Evolutionary conservation across 441 rosid species (phyloP).

Genomic region (Gossypium lobatum): DNA sequence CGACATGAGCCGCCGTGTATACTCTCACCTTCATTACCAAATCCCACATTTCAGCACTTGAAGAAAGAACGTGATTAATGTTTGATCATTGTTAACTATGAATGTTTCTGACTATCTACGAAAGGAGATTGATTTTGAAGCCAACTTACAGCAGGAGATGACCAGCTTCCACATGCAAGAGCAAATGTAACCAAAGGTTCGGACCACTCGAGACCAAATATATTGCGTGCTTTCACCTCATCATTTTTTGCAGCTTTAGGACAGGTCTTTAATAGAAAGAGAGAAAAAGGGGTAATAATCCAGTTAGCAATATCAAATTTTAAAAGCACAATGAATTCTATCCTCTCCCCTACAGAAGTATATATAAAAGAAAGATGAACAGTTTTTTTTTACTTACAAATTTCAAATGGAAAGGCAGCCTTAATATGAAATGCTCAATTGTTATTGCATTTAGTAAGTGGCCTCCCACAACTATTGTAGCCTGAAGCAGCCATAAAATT

Average conservation of each 20-base stretch:
- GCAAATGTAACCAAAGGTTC: slow-evolving; percentile 78
- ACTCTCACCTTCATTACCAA: slow-evolving; percentile 50
- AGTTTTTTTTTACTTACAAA: slow-evolving; percentile 51
- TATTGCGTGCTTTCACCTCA: slow-evolving; percentile 50
- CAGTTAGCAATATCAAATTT: neutral
- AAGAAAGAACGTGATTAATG: neutral
- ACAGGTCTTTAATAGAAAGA: slow-evolving; percentile 39
- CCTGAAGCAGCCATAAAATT: slow-evolving; percentile 43
- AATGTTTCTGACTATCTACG: too few relatives aligned
- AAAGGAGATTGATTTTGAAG: neutral
- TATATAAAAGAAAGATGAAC: slow-evolving; percentile 8
- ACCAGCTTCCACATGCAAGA: slow-evolving; percentile 83
- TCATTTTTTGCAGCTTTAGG: slow-evolving; percentile 59
- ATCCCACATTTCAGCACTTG: neutral
- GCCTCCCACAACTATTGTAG: slow-evolving; percentile 62
- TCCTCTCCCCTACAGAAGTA: too few relatives aligned
- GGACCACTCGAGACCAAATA: slow-evolving; percentile 66
- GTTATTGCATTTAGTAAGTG: slow-evolving; percentile 64
- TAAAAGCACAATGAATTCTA: neutral
- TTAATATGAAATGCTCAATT: slow-evolving; percentile 77
- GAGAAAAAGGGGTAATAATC: slow-evolving; percentile 15
- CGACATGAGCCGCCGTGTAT: slow-evolving; percentile 60
- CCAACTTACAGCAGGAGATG: slow-evolving; percentile 77
- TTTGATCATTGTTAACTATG: too few relatives aligned
- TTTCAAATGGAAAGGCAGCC: slow-evolving; percentile 78